A percentile compares a stretch with the other conserved stretches of the same genome.
Evolutionary conservation across 495 filamentous ascomycete genomes (phyloP).

Genomic region (Penicillium verhagenii): DNA sequence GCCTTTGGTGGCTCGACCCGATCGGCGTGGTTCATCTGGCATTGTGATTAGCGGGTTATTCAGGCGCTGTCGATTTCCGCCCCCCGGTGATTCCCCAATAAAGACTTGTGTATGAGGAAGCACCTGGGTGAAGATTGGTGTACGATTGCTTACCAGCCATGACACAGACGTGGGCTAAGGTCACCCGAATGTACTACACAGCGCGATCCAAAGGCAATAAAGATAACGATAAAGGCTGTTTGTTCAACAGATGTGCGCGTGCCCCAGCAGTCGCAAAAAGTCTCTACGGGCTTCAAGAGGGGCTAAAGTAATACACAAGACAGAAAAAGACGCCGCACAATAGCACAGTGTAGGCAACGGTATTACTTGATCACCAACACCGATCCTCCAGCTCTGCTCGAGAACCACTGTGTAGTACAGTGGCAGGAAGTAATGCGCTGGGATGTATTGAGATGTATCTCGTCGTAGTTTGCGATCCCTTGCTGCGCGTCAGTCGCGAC

Average conservation of each 20-base stretch:
- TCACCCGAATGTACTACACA: constrained; percentile 31
- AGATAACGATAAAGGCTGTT: constrained; percentile 8
- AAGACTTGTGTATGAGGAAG: constrained; percentile 4
- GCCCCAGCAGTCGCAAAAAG: constrained; percentile 29
- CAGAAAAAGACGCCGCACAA: constrained; percentile 31
- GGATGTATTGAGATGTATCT: constrained; percentile 14
- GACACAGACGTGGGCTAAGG: constrained; percentile 14
- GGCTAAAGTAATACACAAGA: constrained; percentile 45
- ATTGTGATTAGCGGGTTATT: constrained; percentile 33
- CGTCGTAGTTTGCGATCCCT: constrained; percentile 23
- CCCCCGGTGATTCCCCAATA: constrained; percentile 7
- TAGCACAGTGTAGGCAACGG: constrained; percentile 31
- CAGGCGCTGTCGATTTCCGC: not conserved
- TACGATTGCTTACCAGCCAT: constrained; percentile 52
- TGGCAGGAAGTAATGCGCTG: constrained; percentile 17
- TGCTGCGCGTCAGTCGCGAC: constrained; percentile 27
- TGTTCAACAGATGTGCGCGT: constrained; percentile 15
- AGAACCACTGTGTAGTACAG: constrained; percentile 4
- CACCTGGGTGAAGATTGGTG: constrained; percentile 11
- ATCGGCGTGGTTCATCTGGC: constrained; percentile 84
- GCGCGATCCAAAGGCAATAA: constrained; percentile 24
- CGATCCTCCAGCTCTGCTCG: constrained; percentile 21
- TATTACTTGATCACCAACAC: constrained; percentile 39
- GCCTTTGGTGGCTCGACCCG: constrained; percentile 91
- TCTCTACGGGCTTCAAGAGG: constrained; percentile 46